phyloP scores from a whole-genome alignment of 768 basidiomycete genomes.

The Mycena latifolia region DNA sequence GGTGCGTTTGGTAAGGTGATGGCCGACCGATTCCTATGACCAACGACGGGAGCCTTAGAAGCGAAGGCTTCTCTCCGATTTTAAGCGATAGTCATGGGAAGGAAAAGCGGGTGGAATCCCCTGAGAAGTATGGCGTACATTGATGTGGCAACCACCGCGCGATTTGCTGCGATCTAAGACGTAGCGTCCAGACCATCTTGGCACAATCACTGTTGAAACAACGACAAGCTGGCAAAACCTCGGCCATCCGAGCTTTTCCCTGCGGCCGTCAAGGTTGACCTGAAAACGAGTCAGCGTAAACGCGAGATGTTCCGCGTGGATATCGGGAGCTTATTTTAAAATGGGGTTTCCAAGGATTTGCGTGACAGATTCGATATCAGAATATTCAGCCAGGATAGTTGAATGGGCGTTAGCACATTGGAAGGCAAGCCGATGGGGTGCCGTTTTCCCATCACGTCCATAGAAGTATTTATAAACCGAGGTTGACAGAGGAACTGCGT shows the following conservation, averaged over 20 bases:
- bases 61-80: constrained; percentile 28
- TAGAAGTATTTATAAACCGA: background rate
- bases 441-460: constrained; percentile 7
- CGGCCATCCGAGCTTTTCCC: constrained; percentile 47
- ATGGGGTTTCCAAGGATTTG: background rate
- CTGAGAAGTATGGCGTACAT: constrained; percentile 17
- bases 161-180: background rate
- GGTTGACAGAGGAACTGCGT: background rate
- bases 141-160: no score
- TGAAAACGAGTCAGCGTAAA: constrained; percentile 1
- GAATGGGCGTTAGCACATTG: constrained; percentile 7
- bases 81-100: constrained; percentile 33
- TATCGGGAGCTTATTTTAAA: constrained; percentile 19
- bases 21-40: constrained; percentile 29
- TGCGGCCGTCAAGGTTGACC: background rate
- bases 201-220: constrained; percentile 26
- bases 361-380: constrained; percentile 5
- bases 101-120: constrained; percentile 11
- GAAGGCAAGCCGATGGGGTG: constrained; percentile 3
- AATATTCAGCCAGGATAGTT: background rate
- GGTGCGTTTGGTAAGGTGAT: constrained; percentile 22
- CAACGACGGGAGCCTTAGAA: constrained; percentile 21
- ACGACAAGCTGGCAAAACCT: constrained; percentile 42
- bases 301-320: constrained; percentile 11
- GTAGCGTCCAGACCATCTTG: constrained; percentile 23